phyloP scores from a whole-genome alignment of 228 moss, liverwort and hornwort genomes.

The Sphagnum magellanicum region DNA sequence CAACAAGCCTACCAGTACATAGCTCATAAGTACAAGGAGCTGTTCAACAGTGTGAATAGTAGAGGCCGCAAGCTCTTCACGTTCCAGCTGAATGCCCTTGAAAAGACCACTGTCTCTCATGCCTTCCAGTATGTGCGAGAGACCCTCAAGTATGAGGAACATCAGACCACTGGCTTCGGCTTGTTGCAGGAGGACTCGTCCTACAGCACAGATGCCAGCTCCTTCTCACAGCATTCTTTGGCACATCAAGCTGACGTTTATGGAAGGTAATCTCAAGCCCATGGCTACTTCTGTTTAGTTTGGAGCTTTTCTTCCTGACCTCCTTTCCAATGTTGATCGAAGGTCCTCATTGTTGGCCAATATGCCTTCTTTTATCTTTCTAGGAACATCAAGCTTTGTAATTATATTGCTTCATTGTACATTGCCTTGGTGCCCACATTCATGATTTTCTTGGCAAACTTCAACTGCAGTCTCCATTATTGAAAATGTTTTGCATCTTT shows the following conservation, averaged over 20 bases:
- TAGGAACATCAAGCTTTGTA: neutral
- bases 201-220: conserved; percentile 76
- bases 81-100: conserved; percentile 81
- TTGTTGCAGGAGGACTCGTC: conserved; percentile 67
- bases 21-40: conserved; percentile 87
- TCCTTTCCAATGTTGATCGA: neutral
- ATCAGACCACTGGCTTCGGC: conserved; percentile 60
- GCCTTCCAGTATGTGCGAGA: conserved; percentile 87
- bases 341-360: neutral
- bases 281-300: too few relatives aligned
- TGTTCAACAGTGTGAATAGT: conserved; percentile 51
- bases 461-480: too few relatives aligned
- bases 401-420: neutral
- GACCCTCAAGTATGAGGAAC: conserved; percentile 84
- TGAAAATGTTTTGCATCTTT: too few relatives aligned
- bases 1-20: conserved; percentile 94
- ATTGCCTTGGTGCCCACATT: neutral
- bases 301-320: neutral
- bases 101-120: conserved; percentile 60
- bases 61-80: conserved; percentile 79
- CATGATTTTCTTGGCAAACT: too few relatives aligned
- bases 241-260: conserved; percentile 28
- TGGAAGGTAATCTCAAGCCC: conserved; percentile 14
- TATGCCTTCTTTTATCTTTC: neutral
- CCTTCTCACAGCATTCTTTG: conserved; percentile 68